Evolutionary conservation across 2,329 filamentous ascomycete species (phyloP).

Genomic region (Juglanconis juglandina): DNA sequence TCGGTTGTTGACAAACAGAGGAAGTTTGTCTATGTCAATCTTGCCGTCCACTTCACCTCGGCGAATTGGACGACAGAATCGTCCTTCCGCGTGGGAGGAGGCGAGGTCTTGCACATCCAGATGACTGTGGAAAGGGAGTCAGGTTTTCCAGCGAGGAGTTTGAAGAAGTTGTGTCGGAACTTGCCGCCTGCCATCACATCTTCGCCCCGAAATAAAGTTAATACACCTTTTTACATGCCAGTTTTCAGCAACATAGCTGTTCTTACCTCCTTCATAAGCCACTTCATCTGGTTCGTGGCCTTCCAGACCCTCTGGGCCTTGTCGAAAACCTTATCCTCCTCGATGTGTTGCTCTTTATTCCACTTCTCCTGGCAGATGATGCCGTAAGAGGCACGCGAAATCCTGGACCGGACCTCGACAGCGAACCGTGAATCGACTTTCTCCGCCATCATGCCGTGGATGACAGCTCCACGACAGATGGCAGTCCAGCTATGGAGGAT

Average conservation of each 20-base stretch:
- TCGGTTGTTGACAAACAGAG: neutral
- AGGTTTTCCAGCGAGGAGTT: neutral
- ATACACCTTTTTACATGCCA: neutral
- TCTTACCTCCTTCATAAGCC: conserved; percentile 3
- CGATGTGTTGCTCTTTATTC: neutral
- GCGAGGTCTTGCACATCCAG: neutral
- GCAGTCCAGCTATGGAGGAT: conserved; percentile 19
- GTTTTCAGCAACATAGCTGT: neutral
- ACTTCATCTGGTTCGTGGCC: conserved; percentile 18
- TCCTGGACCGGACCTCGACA: conserved; percentile 7
- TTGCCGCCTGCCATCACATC: neutral
- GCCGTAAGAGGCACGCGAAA: conserved; percentile 19
- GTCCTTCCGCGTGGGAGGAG: conserved; percentile 1
- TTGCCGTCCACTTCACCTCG: conserved; percentile 15
- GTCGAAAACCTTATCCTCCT: conserved; percentile 5
- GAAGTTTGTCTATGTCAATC: conserved; percentile 10
- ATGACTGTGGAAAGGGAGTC: neutral
- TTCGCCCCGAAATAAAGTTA: neutral
- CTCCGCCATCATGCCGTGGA: conserved; percentile 7
- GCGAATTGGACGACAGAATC: conserved; percentile 3
- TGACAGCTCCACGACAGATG: conserved; percentile 22
- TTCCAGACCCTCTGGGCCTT: neutral
- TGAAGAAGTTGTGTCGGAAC: neutral
- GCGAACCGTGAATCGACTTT: neutral
- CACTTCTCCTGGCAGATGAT: neutral